Evolutionary conservation across 2,329 filamentous ascomycete genomes (phyloP), one percentile per base, ranked within the genome.

Genomic region (Chaetomium sp.): DNA sequence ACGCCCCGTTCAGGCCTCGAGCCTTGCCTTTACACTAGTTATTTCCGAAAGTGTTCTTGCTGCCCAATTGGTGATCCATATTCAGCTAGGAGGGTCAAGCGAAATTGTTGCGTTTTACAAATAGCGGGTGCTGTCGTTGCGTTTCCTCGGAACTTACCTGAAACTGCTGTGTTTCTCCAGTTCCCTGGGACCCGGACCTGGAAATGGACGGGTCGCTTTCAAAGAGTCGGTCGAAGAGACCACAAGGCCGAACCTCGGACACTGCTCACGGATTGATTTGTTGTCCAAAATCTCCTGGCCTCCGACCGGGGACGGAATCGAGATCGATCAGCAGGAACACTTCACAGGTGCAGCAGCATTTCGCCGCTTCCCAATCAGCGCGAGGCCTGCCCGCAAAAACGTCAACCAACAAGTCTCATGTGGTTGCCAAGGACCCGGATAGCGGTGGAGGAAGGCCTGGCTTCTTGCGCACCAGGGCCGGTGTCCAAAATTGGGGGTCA

Each of bases 81-180:
- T 48, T 48, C 32, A 19, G 37, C 34, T 45, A 19, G 36, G 36
- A 27, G 19, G 42, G 6, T 37, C n/a, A 45, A 43, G 32, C 12
- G 12, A 6, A n/a, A 44, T 35, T 19, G 2, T 9, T 19, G 8
- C 5, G 32, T 10, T 27, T 33, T 12, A 33, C 12, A 32, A 6
- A 32, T 38, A 3, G 44, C 4, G 27, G 34, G 12, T 9, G 48
- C 32, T 38, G 27, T 6, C 27, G 10, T 54, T 5, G 19, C 19
- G 45, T 49, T 44, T 54, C 40, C 52, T 54, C 52, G 52, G 52
- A 49, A 44, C 41, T 32, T 44, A 34, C 45, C 45, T 14, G n/a
- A 10, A 14, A 12, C 2, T 33, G 11, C 41, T 19, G 11, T 7
- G 27, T 33, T 34, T 42, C n/a, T 55, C 48, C 48, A 55, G 19